Base-by-base conservation (phyloP, 1,139 yeast genomes). In the Trichomonascaceae sp. region DNA sequence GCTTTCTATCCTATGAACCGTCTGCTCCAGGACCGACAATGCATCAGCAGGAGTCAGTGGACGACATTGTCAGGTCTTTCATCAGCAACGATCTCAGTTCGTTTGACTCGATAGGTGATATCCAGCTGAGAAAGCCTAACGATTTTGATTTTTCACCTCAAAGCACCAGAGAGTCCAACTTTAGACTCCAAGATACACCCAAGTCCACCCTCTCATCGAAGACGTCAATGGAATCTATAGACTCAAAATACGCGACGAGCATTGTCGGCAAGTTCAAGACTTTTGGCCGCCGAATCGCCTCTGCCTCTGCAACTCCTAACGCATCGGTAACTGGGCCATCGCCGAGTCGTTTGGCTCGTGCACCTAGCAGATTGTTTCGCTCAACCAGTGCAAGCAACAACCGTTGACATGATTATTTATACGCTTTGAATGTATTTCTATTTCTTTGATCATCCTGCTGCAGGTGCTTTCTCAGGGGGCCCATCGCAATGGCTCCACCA, bases 21-120 rank as follows among this genome's bases (percentile, higher is more conserved):
- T n/a, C n/a, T n/a, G n/a, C n/a, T n/a, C n/a, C n/a, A n/a, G n/a
- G n/a, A n/a, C 23, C 23, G 23, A 11, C 11, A 20, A 20, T 20
- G 23, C 23, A 20, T 8, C 6, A 6, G 36, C 14, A 32, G 13
- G 40, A 43, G 23, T 36, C 46, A 9, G 45, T 46, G 13, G 50
- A 46, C 23, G 42, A 44, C 28, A 45, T 44, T 18, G 45, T 46
- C 28, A 40, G 41, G 33, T 41, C 45, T 13, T 46, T 46, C 27
- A 42, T 46, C 16, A 40, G 39, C 16, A 40, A 43, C 25, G 50
- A 46, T 28, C 42, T 46, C 17, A 32, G 47, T n/a, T 32, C 43
- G 18, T 37, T 46, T 26, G 50, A 46, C 35, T 37, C 40, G 6
- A 45, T 43, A 34, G 50, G 50, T 16, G 33, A 38, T 17, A 37